Evolutionary conservation across 345 rosid species (phyloP).

Genomic region (Pseudoturritis turrita): DNA sequence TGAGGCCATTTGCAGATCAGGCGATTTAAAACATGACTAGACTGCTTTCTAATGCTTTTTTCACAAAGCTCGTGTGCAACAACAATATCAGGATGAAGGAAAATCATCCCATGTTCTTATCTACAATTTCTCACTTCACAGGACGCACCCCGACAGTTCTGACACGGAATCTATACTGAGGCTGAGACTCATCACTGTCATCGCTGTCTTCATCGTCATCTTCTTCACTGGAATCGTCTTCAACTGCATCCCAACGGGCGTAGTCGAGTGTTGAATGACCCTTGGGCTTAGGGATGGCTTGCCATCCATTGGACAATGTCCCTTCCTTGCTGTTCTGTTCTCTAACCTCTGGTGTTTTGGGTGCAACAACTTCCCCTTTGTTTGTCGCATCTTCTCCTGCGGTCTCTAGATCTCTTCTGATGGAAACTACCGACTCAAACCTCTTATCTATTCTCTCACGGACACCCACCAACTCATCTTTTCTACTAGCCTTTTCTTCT

Average conservation of each 20-base stretch:
- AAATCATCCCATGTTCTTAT: constrained; percentile 12
- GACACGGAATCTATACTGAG: constrained; percentile 80
- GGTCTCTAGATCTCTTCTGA: constrained; percentile 25
- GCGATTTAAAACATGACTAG: not conserved
- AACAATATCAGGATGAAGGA: constrained; percentile 18
- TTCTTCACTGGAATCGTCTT: constrained; percentile 79
- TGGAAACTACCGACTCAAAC: constrained; percentile 4
- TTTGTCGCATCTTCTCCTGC: not conserved
- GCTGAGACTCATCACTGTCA: constrained; percentile 53
- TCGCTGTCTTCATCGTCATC: constrained; percentile 66
- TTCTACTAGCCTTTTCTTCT: not conserved
- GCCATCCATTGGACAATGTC: constrained; percentile 60
- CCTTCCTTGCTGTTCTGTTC: constrained; percentile 36
- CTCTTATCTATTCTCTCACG: not conserved
- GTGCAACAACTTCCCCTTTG: constrained; percentile 28
- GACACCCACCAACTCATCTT: constrained; percentile 8
- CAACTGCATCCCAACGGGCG: constrained; percentile 80
- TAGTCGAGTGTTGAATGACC: constrained; percentile 90
- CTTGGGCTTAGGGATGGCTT: constrained; percentile 94
- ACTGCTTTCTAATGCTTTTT: constrained; percentile 1
- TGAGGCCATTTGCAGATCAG: constrained; percentile 12
- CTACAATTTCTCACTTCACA: constrained; percentile 49
- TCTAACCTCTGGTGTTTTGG: constrained; percentile 32
- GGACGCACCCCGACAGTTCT: constrained; percentile 72
- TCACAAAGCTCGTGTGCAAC: not conserved